A percentile compares a stretch with the other conserved stretches of the same genome.
Conservation (phyloP, 2,329 filamentous ascomycete species). For the Phialocephala sp. region DNA sequence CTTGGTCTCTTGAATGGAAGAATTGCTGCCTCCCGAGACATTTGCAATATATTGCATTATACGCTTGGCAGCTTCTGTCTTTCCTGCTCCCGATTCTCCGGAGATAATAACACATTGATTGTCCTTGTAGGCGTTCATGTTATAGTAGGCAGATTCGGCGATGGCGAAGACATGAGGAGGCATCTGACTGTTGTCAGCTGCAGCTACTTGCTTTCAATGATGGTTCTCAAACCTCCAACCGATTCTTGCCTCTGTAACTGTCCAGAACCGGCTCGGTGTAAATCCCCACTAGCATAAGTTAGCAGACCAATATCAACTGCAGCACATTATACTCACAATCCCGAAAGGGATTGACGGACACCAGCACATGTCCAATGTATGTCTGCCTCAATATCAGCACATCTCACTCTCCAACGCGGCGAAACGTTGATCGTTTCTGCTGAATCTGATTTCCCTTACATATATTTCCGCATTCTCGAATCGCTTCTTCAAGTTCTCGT, state of each 20-base stretch:
- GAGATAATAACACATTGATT: slow-evolving; percentile 99
- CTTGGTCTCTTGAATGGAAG: slow-evolving; percentile 92
- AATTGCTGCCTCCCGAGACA: slow-evolving; percentile 77
- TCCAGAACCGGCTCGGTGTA: slow-evolving; percentile 95
- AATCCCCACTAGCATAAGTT: slow-evolving; percentile 73
- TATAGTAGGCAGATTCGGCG: slow-evolving; percentile 95
- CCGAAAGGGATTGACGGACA: slow-evolving; percentile 97
- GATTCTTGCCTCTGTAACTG: slow-evolving; percentile 95
- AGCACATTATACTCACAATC: slow-evolving; percentile 62
- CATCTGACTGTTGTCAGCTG: slow-evolving; percentile 51
- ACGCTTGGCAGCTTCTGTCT: slow-evolving; percentile 97
- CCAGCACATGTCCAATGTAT: slow-evolving; percentile 98
- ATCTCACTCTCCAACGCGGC: neutral
- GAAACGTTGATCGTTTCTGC: slow-evolving; percentile 14
- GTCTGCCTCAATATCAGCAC: slow-evolving; percentile 58
- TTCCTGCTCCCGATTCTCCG: slow-evolving; percentile 95
- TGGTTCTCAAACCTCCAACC: slow-evolving; percentile 68
- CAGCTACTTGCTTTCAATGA: neutral
- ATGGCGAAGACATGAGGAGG: slow-evolving; percentile 97
- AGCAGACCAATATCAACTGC: slow-evolving; percentile 39
- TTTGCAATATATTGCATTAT: slow-evolving; percentile 99
- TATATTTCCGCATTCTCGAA: slow-evolving; percentile 99
- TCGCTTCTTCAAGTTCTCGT: slow-evolving; percentile 97
- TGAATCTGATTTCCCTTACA: slow-evolving; percentile 47
- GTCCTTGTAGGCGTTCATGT: slow-evolving; percentile 99